These are phyloP conservation scores for Clavispora phyllophila DNA, from an alignment of 805 yeast species.

Conservation along the genomic window DNA sequence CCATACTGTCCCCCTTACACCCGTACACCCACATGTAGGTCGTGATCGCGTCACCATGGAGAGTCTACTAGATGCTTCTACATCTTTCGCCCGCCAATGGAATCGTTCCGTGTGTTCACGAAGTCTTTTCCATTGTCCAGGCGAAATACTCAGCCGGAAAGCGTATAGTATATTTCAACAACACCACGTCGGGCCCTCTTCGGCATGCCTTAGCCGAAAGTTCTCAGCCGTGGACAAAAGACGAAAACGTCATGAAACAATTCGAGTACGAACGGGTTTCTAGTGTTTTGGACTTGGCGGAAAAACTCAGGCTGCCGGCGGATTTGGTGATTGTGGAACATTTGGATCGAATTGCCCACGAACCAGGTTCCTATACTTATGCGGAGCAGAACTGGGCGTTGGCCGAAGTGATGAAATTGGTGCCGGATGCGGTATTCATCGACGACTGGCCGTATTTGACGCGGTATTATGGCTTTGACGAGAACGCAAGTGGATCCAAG, in stretches of 20 bases:
- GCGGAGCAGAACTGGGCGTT: constrained; percentile 8
- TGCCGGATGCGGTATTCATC: constrained; percentile 6
- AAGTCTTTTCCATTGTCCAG: constrained; percentile 5
- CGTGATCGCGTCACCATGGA: neutral
- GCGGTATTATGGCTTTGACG: constrained; percentile 9
- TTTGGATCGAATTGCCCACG: constrained; percentile 13
- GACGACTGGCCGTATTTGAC: constrained; percentile 13
- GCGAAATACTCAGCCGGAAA: neutral
- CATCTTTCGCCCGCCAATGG: neutral
- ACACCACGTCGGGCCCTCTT: constrained; percentile 10
- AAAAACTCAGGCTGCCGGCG: neutral
- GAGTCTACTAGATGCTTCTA: neutral
- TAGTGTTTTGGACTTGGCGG: constrained; percentile 6
- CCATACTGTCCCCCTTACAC: too few species aligned
- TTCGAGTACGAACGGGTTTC: constrained; percentile 14
- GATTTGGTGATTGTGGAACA: constrained; percentile 13
- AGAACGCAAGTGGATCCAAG: too few species aligned
- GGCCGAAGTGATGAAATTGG: constrained; percentile 5
- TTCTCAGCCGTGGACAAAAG: constrained; percentile 7
- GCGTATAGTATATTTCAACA: constrained; percentile 12
- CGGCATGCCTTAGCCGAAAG: constrained; percentile 8
- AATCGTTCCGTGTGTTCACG: constrained; percentile 3
- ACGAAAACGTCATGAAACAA: constrained; percentile 3
- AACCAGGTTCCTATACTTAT: constrained; percentile 5
- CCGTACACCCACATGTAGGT: neutral